Conservation (phyloP, 2,329 filamentous ascomycete species). For the Botryotinia convoluta region DNA sequence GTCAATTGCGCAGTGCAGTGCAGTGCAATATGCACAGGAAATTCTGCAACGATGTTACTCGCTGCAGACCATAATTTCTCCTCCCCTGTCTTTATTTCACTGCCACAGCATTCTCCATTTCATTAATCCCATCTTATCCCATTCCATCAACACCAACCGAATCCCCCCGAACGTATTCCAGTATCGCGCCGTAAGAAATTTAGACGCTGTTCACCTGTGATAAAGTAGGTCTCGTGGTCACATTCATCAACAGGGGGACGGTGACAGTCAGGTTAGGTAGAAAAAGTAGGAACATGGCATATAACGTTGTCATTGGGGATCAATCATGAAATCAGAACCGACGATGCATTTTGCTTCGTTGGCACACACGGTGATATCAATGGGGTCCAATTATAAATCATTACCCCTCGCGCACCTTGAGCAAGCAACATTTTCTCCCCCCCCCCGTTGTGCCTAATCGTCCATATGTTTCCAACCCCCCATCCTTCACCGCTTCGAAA, state of each 20-base stretch:
- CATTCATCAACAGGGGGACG: not conserved
- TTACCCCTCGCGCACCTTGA: not conserved
- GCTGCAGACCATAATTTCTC: not conserved
- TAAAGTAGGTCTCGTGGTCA: constrained; percentile 16
- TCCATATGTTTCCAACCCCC: not conserved
- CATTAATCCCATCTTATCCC: not conserved
- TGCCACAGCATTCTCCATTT: not conserved
- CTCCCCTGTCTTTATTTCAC: not conserved
- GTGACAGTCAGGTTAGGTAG: not conserved
- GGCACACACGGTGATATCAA: constrained; percentile 14
- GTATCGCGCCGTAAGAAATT: constrained; percentile 1
- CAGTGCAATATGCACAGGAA: not conserved
- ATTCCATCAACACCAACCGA: not conserved
- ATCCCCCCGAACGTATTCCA: not conserved
- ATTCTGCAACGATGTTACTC: not conserved
- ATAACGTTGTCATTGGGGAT: not conserved
- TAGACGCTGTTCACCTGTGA: constrained; percentile 8
- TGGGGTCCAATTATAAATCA: constrained; percentile 6
- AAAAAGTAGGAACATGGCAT: constrained; percentile 11
- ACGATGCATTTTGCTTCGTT: constrained; percentile 16
- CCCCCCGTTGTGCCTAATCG: not conserved
- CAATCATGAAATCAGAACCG: not conserved
- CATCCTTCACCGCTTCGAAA: constrained; percentile 11
- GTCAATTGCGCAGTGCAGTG: not conserved
- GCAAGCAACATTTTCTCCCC: not conserved